Conservation (phyloP, 2,329 filamentous ascomycete genomes). For the Ascocoryne sarcoides region DNA sequence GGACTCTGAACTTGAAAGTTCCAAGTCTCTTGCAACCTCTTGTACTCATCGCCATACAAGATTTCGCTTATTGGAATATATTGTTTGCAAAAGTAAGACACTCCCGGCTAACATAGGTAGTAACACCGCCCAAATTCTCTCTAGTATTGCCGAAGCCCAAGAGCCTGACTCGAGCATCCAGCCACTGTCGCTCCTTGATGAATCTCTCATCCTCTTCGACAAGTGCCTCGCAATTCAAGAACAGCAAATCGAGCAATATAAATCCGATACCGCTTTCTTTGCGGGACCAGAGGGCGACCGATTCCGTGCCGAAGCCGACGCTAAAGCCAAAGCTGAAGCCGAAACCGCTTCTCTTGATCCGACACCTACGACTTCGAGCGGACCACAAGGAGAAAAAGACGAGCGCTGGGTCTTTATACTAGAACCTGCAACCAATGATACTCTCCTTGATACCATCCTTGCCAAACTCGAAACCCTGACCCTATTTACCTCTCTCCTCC, state of each 20-base stretch:
- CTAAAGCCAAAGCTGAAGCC: constrained; percentile 24
- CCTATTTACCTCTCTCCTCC: constrained; percentile 38
- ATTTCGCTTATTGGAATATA: too few relatives aligned
- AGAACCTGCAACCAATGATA: constrained; percentile 54
- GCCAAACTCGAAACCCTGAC: constrained; percentile 51
- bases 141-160: constrained; percentile 52
- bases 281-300: too few relatives aligned
- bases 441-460: constrained; percentile 59
- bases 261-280: too few relatives aligned
- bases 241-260: constrained; percentile 35
- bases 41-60: too few relatives aligned
- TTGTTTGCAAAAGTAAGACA: too few relatives aligned
- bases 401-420: constrained; percentile 60
- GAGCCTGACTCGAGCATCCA: constrained; percentile 33
- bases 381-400: constrained; percentile 23
- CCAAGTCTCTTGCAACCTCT: too few relatives aligned
- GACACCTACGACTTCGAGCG: constrained; percentile 23
- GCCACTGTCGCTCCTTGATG: constrained; percentile 43
- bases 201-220: constrained; percentile 53
- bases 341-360: constrained; percentile 4
- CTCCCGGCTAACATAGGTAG: constrained; percentile 20
- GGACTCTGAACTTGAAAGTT: not conserved
- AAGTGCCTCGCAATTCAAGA: constrained; percentile 46
- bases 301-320: too few relatives aligned
- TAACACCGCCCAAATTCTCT: constrained; percentile 63